phyloP scores from a whole-genome alignment of 2,329 filamentous ascomycete genomes.

The Tolypocladium guangdongense region DNA sequence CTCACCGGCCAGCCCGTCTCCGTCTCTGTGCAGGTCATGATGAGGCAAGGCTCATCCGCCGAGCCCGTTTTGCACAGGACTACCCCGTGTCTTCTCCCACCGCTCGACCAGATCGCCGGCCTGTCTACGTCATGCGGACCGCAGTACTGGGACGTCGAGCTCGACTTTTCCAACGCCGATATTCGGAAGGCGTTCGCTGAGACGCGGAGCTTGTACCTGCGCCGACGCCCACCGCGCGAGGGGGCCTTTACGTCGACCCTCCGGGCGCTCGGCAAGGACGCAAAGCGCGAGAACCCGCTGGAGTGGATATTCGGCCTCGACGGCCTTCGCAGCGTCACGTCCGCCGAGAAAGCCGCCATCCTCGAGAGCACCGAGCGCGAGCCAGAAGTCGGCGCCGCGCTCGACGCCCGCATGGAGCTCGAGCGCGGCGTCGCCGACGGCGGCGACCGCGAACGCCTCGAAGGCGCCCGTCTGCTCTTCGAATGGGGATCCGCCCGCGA shows the following conservation, averaged over 20 bases:
- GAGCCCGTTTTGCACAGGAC: slow-evolving; percentile 29
- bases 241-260: slow-evolving; percentile 64
- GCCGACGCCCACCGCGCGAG: slow-evolving; percentile 57
- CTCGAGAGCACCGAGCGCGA: slow-evolving; percentile 41
- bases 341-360: slow-evolving; percentile 56
- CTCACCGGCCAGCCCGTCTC: slow-evolving; percentile 71
- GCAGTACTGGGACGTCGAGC: slow-evolving; percentile 68
- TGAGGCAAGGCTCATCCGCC: slow-evolving; percentile 32
- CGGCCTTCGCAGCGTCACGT: slow-evolving; percentile 41
- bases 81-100: slow-evolving; percentile 52
- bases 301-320: slow-evolving; percentile 65
- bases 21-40: slow-evolving; percentile 56
- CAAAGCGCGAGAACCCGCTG: slow-evolving; percentile 36
- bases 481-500: slow-evolving; percentile 42
- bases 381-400: slow-evolving; percentile 35
- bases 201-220: slow-evolving; percentile 65
- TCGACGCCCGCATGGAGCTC: slow-evolving; percentile 65
- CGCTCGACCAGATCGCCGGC: slow-evolving; percentile 49
- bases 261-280: slow-evolving; percentile 50
- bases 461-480: slow-evolving; percentile 41
- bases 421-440: slow-evolving; percentile 33
- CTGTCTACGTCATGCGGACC: slow-evolving; percentile 51
- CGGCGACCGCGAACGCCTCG: slow-evolving; percentile 28
- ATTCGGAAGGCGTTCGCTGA: slow-evolving; percentile 51
- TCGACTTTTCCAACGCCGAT: slow-evolving; percentile 59